Evolutionary conservation across 768 basidiomycete species (phyloP).

Genomic region (Kwoniella mangroviensis): DNA sequence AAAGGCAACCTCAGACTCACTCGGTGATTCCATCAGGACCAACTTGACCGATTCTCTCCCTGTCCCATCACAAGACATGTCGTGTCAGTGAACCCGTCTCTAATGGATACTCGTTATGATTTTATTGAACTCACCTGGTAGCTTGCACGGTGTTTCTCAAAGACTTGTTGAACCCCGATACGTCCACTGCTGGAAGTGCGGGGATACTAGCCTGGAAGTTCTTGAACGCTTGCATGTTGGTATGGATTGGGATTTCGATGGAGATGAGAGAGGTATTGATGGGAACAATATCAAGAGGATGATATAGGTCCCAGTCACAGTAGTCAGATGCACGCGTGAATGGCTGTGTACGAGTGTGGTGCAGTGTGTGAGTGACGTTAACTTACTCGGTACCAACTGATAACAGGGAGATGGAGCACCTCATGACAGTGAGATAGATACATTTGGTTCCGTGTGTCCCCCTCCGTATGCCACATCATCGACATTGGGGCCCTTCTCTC

Average conservation of each 20-base stretch:
- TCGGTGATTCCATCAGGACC: constrained; percentile 93
- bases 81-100: not conserved
- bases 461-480: not conserved
- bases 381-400: too few species aligned
- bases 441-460: constrained; percentile 22
- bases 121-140: constrained; percentile 41
- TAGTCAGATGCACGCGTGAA: not conserved
- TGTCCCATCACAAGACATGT: constrained; percentile 14
- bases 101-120: too few species aligned
- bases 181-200: constrained; percentile 48
- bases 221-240: constrained; percentile 50
- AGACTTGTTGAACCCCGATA: constrained; percentile 49
- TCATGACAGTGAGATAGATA: constrained; percentile 2
- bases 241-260: not conserved
- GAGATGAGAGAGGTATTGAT: not conserved
- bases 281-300: not conserved
- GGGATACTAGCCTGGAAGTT: constrained; percentile 44
- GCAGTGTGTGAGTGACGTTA: not conserved
- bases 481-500: not conserved
- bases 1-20: constrained; percentile 62
- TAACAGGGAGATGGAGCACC: not conserved
- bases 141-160: constrained; percentile 56
- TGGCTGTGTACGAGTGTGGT: not conserved
- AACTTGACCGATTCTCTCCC: constrained; percentile 84
- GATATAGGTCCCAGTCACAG: not conserved